Evolutionary conservation across 2,329 filamentous ascomycete genomes (phyloP), one percentile per base, ranked within the genome.

Genomic region (Stachybotrys echinatus): DNA sequence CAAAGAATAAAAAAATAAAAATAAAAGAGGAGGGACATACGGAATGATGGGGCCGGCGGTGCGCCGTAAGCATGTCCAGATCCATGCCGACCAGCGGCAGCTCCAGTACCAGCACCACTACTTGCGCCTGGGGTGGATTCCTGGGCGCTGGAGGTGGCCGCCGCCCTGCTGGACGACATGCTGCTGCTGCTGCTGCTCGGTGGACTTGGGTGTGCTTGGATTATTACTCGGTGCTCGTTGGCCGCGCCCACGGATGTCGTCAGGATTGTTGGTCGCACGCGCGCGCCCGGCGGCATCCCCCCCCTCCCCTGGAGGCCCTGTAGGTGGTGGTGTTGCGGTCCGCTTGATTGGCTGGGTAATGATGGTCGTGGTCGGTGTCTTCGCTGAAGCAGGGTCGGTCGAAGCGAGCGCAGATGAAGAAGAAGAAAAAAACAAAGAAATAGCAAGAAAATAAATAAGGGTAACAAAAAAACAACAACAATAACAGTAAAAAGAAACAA

Each of bases 31-130:
- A 49, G 49, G 42, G 50, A 62, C 76, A 67, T 69, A 80, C 77
- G 77, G 62, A 80, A 80, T 48, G 75, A 76, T 52, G 74, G 73
- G 60, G 70, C 67, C 59, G 74, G 74, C 5, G 27, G 27, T 34
- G 27, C 10, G 42, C 71, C 65, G 55, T 74, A 64, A 54, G 74
- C 18, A n/a, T 40, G 38, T 4, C 12, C 20, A 4, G 47, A 45
- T 20, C 46, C 18, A 27, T 49, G 31, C 34, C 50, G 45, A 40
- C 17, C 27, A 34, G 10, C 27, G 14, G 27, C 27, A 34, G 27
- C 10, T 34, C 10, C 27, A 34, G 27, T 14, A 14, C 27, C 27
- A 2, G 10, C 27, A 34, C 27, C 27, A 17, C 14, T 7, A n/a
- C 38, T 8, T 10, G 12, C 38, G 17, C 38, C 38, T 10, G 38